Base-by-base conservation (phyloP, 78 protist genomes). In the Creolimax fragrantissima region DNA sequence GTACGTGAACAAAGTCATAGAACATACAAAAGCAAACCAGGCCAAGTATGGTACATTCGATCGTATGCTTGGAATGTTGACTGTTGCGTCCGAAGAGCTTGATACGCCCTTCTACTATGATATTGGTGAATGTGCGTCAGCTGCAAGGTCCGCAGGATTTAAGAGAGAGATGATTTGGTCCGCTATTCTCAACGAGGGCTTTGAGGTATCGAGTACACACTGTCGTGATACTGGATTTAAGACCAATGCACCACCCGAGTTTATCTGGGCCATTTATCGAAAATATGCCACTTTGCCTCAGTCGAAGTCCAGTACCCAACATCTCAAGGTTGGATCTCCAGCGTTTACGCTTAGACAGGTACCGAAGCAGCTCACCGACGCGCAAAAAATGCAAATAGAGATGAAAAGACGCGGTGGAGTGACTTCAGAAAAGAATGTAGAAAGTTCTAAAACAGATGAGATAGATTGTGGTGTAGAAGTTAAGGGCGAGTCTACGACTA, bases 201-300 rank as follows among this genome's bases (percentile, higher is more conserved):
- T 95, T 88, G 58, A 81, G 17, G 97, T 93, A 17, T 95, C 97
- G 0, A 89, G 94, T 4, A 91, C 96, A 35, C 98, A 97, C 92
- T 47, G 84, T 24, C 11, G 24, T 32, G 74, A 58, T 58, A 58
- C 2, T 5, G 93, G 89, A 3, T 84, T 97, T 91, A 97, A 97
- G 91, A 97, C 98, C 24, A 89, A 86, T 45, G 90, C 90, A 5
- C 90, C 90, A 17, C 90, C 90, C 24, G 88, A 84, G 35, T 84
- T 84, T 84, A 36, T 84, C 35, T 84, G 74, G 74, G 74, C 74
- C 74, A 58, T 58, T 24, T 58, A 58, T 58, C 11, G 74, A 24
- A 58, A 58, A 58, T 58, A 24, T 17, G 74, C 74, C 1, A 58
- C 74, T 24, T 58, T 58, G 1, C 74, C 74, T 32, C 39, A 58